Base-by-base conservation (phyloP, 75 land plant species). In the Gnetum montanum region DNA sequence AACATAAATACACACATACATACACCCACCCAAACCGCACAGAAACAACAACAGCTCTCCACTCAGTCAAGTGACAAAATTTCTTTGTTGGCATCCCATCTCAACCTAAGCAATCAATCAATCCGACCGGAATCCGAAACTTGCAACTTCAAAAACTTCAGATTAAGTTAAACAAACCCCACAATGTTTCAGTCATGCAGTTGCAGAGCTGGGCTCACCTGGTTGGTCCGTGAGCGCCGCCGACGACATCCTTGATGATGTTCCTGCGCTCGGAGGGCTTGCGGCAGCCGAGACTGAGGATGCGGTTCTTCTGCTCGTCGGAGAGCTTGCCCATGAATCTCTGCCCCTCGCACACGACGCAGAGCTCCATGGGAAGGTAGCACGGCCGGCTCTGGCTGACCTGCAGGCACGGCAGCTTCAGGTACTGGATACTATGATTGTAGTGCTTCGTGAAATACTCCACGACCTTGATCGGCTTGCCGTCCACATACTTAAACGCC, bases 291-390 rank as follows among this genome's bases (percentile, higher is more conserved):
- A 81, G 77, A 43, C 68, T 66, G n/a, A 87, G 62, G 12, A 88
- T 74, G 13, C 60, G 66, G 23, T 73, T 61, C 12, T 85, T 81
- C 54, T 84, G 85, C 36, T 79, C 75, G 64, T 81, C 82, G 2
- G 68, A 61, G 27, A 88, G 73, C 62, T 84, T 80, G n/a, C 97
- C 78, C 16, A 74, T 58, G 61, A 70, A 84, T 35, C 84, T 88
- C 62, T 84, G 85, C n/a, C 85, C 81, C 58, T 79, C 83, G 62
- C 94, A 84, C 19, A 88, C 68, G 35, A 83, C 62, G 66, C 94
- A 84, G 50, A 90, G 73, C 76, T 91, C 97, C 97, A 91, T 91
- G 28, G 97, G 97, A 23, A 91, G 73, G 49, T 91, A 91, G 40
- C 82, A 85, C 36, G 85, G 73, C 31, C 79, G 84, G 46, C 81